Evolutionary conservation across 768 basidiomycete genomes (phyloP).

Genomic region (Pulveroboletus sp.): DNA sequence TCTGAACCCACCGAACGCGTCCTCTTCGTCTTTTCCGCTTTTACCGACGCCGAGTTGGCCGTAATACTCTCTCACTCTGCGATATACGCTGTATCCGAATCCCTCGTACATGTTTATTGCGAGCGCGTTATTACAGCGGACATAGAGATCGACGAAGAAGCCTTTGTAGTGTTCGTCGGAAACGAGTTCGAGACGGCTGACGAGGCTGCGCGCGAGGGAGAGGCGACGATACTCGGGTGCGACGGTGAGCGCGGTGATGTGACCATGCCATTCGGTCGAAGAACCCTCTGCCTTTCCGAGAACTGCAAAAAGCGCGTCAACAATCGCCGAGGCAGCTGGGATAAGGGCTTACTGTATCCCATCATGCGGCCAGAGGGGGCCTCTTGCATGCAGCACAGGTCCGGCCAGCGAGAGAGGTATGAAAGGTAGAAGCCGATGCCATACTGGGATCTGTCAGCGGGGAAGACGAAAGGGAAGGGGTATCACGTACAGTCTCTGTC

Average conservation of each 20-base stretch:
- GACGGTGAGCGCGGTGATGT: slow-evolving; percentile 93
- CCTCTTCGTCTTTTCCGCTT: slow-evolving; percentile 79
- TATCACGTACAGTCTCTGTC: slow-evolving; percentile 84
- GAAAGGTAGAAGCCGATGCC: slow-evolving; percentile 83
- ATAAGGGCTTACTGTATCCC: slow-evolving; percentile 74
- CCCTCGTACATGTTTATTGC: slow-evolving; percentile 92
- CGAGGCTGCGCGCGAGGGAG: slow-evolving; percentile 82
- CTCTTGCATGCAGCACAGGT: slow-evolving; percentile 81
- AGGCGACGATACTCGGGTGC: slow-evolving; percentile 91
- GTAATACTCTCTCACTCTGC: slow-evolving; percentile 89
- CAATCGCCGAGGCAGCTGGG: slow-evolving; percentile 6
- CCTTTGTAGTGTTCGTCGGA: slow-evolving; percentile 78
- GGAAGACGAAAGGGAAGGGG: background rate
- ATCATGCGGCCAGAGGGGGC: slow-evolving; percentile 80
- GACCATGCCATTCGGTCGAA: slow-evolving; percentile 80
- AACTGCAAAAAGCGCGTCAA: slow-evolving; percentile 44
- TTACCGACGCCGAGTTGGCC: slow-evolving; percentile 70
- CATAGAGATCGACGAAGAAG: slow-evolving; percentile 94
- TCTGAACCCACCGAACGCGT: slow-evolving; percentile 77
- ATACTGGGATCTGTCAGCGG: slow-evolving; percentile 50
- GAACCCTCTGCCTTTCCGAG: slow-evolving; percentile 90
- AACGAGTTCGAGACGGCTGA: slow-evolving; percentile 79
- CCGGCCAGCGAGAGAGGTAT: slow-evolving; percentile 90
- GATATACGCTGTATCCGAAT: slow-evolving; percentile 89
- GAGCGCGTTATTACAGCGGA: slow-evolving; percentile 78